Conservation (phyloP, 192 early-diverging fungal genomes). For the Linnemannia elongata region DNA sequence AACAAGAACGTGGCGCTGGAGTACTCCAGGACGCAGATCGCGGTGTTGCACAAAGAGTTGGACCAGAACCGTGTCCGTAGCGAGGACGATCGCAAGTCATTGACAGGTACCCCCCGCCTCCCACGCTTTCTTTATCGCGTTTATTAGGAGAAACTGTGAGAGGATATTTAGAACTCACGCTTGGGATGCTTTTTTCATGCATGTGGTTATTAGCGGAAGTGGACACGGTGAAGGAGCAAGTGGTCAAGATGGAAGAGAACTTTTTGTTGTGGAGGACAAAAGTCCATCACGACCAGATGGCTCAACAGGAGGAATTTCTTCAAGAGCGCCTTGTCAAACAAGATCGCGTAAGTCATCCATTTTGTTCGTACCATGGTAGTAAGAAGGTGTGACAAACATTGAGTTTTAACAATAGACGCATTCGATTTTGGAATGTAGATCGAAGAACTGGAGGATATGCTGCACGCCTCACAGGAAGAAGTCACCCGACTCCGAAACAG, state of each 20-base stretch:
- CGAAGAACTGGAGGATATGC: constrained; percentile 36
- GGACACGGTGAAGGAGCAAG: constrained; percentile 28
- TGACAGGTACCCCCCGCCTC: constrained; percentile 15
- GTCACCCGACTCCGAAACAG: constrained; percentile 29
- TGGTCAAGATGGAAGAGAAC: constrained; percentile 43
- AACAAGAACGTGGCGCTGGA: constrained; percentile 32
- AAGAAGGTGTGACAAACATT: background rate
- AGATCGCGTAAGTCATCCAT: constrained; percentile 20
- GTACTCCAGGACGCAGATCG: constrained; percentile 22
- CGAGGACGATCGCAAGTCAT: constrained; percentile 21
- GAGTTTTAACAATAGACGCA: background rate
- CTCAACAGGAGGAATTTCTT: constrained; percentile 31
- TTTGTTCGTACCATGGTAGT: background rate
- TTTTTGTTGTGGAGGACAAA: constrained; percentile 49
- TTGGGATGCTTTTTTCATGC: background rate
- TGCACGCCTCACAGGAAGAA: constrained; percentile 35
- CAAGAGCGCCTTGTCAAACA: constrained; percentile 38
- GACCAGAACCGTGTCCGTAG: background rate
- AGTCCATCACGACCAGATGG: constrained; percentile 42
- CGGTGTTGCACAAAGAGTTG: constrained; percentile 30
- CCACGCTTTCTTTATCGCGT: background rate
- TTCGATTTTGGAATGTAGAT: constrained; percentile 16
- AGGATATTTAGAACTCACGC: background rate
- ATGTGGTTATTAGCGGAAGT: constrained; percentile 23
- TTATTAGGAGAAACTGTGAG: background rate